A percentile compares a stretch with the other conserved stretches of the same genome.
Conservation (phyloP, 345 rosid genomes). For the Eucalyptus melliodora region DNA sequence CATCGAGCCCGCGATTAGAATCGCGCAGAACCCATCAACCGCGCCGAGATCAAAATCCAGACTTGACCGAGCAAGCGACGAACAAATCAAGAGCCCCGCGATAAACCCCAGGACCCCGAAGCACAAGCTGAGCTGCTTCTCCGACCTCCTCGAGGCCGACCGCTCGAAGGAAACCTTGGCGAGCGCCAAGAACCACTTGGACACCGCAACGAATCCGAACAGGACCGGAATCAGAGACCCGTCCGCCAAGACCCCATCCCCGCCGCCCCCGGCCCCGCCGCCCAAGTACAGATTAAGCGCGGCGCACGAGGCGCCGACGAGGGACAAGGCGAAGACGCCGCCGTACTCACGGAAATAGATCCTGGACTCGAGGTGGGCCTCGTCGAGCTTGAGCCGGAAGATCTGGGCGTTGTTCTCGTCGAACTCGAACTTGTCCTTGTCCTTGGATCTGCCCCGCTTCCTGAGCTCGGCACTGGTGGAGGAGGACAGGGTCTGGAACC, state of each 20-base stretch:
- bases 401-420: conserved; percentile 92
- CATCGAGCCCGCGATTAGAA: conserved; percentile 36
- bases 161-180: conserved; percentile 55
- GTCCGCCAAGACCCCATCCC: conserved; percentile 28
- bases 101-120: conserved; percentile 50
- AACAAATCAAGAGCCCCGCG: conserved; percentile 35
- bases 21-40: conserved; percentile 36
- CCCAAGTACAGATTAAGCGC: conserved; percentile 32
- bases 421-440: conserved; percentile 69
- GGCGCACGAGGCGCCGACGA: conserved; percentile 33
- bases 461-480: conserved; percentile 22
- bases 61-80: conserved; percentile 22
- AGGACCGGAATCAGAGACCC: conserved; percentile 52
- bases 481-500: conserved; percentile 14
- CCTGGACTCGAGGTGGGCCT: conserved; percentile 60
- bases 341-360: conserved; percentile 52
- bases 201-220: conserved; percentile 28
- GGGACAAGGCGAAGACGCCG: conserved; percentile 23
- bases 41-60: conserved; percentile 57
- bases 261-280: background rate
- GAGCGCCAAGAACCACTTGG: conserved; percentile 34
- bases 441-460: conserved; percentile 54
- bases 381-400: conserved; percentile 81
- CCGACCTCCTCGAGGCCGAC: conserved; percentile 82
- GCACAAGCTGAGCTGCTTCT: conserved; percentile 46